Percentiles rank a stretch among this genome's conserved stretches.
phyloP scores from a whole-genome alignment of 768 basidiomycete genomes.

The Nidularia sp. region DNA sequence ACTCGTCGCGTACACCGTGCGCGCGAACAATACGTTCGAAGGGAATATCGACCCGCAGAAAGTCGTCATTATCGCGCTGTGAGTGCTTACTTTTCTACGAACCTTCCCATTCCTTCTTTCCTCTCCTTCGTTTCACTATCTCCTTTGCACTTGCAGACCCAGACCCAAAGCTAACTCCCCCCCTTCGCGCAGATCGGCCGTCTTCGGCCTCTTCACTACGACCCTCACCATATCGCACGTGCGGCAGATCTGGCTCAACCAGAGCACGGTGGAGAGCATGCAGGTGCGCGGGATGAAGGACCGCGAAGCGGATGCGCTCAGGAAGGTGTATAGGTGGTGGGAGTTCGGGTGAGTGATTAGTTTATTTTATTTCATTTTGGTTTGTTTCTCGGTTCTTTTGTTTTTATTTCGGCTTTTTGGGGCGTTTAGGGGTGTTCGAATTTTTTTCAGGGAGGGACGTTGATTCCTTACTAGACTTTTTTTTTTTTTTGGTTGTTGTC shows the following conservation, averaged over 20 bases:
- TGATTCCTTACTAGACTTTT: too few species aligned
- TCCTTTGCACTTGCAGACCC: not conserved
- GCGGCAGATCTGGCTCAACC: conserved; percentile 53
- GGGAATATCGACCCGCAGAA: conserved; percentile 57
- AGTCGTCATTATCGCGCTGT: conserved; percentile 74
- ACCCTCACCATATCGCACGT: conserved; percentile 57
- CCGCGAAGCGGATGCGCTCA: conserved; percentile 51
- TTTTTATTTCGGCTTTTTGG: not conserved
- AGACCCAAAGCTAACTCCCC: not conserved
- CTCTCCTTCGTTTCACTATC: not conserved
- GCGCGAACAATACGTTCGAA: conserved; percentile 12
- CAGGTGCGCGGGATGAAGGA: conserved; percentile 54
- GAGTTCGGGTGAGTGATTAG: conserved; percentile 42
- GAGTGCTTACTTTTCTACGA: conserved; percentile 21
- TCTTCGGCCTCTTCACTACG: conserved; percentile 71
- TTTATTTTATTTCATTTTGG: not conserved
- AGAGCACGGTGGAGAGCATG: conserved; percentile 82
- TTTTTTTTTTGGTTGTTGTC: too few species aligned
- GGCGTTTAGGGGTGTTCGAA: not conserved
- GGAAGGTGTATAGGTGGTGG: conserved; percentile 49
- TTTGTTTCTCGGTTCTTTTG: not conserved
- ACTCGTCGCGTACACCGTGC: conserved; percentile 49
- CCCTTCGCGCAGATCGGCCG: conserved; percentile 41
- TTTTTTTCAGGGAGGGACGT: not conserved
- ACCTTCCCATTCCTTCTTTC: not conserved